phyloP scores from a whole-genome alignment of 441 rosid species.

The Populus hybrid region DNA sequence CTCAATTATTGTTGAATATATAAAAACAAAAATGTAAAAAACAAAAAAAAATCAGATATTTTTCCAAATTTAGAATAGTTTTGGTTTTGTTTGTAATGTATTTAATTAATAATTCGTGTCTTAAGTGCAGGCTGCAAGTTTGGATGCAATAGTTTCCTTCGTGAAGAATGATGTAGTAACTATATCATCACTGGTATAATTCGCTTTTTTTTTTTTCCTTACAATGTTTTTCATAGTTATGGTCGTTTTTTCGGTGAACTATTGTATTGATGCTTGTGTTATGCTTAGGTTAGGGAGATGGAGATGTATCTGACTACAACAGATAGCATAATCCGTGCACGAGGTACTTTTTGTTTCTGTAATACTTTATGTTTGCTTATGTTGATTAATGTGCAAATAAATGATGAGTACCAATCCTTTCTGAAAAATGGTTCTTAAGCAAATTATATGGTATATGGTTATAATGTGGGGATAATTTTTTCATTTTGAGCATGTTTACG shows the following conservation, averaged over 20 bases:
- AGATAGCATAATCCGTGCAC: constrained; percentile 59
- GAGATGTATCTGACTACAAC: constrained; percentile 76
- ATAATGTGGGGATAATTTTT: not conserved
- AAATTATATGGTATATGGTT: not conserved
- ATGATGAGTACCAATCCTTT: not conserved
- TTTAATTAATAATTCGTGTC: constrained; percentile 3
- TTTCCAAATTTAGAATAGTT: not conserved
- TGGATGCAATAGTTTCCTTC: constrained; percentile 55
- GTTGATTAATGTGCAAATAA: not conserved
- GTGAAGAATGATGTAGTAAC: constrained; percentile 53
- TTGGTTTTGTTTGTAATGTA: not conserved
- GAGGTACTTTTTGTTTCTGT: constrained; percentile 46
- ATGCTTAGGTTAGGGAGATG: constrained; percentile 71
- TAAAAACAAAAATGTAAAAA: not conserved
- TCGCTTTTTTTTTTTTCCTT: not conserved
- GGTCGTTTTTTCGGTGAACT: not conserved
- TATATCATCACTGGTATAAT: constrained; percentile 52
- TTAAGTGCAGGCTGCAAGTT: constrained; percentile 54
- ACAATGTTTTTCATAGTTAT: not conserved
- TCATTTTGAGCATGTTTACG: not conserved
- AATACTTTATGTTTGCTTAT: not conserved
- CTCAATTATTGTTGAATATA: not conserved
- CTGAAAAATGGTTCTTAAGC: not conserved
- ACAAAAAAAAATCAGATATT: not conserved
- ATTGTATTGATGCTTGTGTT: not conserved